Percentiles rank a stretch among this genome's conserved stretches.
Conservation (phyloP, 257 asterid genomes). For the Scutellaria galericulata region DNA sequence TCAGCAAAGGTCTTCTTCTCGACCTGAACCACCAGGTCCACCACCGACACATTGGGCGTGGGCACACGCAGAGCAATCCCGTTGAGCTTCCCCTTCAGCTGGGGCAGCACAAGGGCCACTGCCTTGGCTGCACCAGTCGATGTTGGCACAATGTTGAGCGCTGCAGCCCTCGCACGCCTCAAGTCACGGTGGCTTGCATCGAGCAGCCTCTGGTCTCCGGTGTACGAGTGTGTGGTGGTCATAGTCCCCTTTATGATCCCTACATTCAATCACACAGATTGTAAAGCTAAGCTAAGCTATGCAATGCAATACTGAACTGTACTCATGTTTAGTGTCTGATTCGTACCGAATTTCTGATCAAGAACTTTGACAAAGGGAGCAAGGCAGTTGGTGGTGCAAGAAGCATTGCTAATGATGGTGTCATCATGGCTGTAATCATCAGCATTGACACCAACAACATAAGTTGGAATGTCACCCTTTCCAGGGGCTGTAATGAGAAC, state of each 20-base stretch:
- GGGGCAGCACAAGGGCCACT: conserved; percentile 90
- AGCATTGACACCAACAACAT: conserved; percentile 92
- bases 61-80: conserved; percentile 99
- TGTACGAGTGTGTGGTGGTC: conserved; percentile 99
- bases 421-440: conserved; percentile 69
- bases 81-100: conserved; percentile 89
- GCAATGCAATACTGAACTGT: background rate
- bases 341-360: conserved; percentile 83
- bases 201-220: conserved; percentile 97
- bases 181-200: conserved; percentile 98
- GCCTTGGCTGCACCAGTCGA: conserved; percentile 98
- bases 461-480: conserved; percentile 95
- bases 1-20: conserved; percentile 95
- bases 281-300: too few relatives aligned
- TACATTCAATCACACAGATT: conserved; percentile 2
- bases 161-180: conserved; percentile 96
- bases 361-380: conserved; percentile 97
- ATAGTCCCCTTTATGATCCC: conserved; percentile 98
- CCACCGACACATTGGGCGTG: conserved; percentile 91
- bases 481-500: conserved; percentile 97
- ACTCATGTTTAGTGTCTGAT: background rate
- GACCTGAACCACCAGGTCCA: conserved; percentile 90
- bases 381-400: conserved; percentile 98
- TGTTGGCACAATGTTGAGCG: conserved; percentile 94
- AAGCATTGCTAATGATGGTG: conserved; percentile 90